Evolutionary conservation across 2,329 filamentous ascomycete species (phyloP).

Genomic region (Aspergillus unguis): DNA sequence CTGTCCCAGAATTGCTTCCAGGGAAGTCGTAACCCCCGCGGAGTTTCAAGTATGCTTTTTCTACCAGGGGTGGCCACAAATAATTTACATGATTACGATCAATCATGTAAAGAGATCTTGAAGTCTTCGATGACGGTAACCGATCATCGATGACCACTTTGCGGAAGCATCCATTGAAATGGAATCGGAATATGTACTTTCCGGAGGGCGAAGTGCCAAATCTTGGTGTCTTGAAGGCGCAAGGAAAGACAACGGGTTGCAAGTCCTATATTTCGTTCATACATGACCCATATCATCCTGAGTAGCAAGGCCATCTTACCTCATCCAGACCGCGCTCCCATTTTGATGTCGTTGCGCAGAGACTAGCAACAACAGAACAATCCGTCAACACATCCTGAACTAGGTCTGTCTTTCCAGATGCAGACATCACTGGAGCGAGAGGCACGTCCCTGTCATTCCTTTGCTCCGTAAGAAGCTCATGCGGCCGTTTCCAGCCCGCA

Average conservation of each 20-base stretch:
- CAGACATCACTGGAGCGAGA: conserved; percentile 53
- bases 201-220: conserved; percentile 71
- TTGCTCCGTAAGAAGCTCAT: conserved; percentile 57
- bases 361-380: conserved; percentile 92
- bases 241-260: conserved; percentile 71
- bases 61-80: conserved; percentile 86
- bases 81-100: conserved; percentile 78
- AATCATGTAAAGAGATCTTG: conserved; percentile 77
- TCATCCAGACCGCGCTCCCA: conserved; percentile 65
- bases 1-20: conserved; percentile 93
- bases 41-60: conserved; percentile 95
- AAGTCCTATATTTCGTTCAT: conserved; percentile 55
- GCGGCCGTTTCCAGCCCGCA: conserved; percentile 75
- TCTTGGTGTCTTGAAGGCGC: conserved; percentile 55
- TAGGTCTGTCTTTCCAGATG: conserved; percentile 66
- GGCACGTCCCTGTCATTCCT: conserved; percentile 23
- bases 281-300: too few species aligned
- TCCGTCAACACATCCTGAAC: conserved; percentile 95
- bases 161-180: conserved; percentile 92
- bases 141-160: conserved; percentile 86
- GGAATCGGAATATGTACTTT: conserved; percentile 86
- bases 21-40: conserved; percentile 96
- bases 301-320: conserved; percentile 45
- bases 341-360: conserved; percentile 76
- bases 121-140: conserved; percentile 70